These are phyloP conservation scores for Musa troglodytarum DNA, from an alignment of 176 grass and related monocot species.

Conservation along the genomic window DNA sequence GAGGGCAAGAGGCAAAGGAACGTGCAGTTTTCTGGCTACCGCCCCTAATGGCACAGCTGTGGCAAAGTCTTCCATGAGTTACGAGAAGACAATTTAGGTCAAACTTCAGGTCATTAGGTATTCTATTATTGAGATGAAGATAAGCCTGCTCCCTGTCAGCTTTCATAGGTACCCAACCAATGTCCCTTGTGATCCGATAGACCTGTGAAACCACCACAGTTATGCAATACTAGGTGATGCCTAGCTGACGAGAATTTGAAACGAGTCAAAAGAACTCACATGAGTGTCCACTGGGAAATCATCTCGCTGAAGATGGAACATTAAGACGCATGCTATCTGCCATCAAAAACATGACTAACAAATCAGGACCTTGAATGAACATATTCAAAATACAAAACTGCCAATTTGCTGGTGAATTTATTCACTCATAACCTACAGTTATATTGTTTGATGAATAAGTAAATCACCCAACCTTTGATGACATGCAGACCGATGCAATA, in stretches of 20 bases:
- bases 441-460: background rate
- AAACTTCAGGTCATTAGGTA: constrained; percentile 82
- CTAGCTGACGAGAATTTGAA: background rate
- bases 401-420: background rate
- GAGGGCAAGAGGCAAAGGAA: constrained; percentile 38
- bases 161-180: constrained; percentile 8
- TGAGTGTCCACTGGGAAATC: constrained; percentile 16
- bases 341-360: background rate
- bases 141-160: constrained; percentile 34
- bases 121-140: constrained; percentile 72
- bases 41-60: constrained; percentile 45
- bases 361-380: background rate
- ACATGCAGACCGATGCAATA: no score
- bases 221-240: background rate
- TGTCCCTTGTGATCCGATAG: background rate
- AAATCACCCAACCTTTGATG: no score
- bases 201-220: background rate
- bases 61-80: constrained; percentile 86
- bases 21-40: constrained; percentile 19
- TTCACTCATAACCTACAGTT: background rate
- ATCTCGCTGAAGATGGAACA: constrained; percentile 10
- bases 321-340: constrained; percentile 2
- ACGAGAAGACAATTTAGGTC: constrained; percentile 97
- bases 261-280: background rate
- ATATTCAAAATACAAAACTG: background rate